Evolutionary conservation across 2,329 filamentous ascomycete species (phyloP), one percentile per base, ranked within the genome.

Genomic region (Phialophora macrospora): DNA sequence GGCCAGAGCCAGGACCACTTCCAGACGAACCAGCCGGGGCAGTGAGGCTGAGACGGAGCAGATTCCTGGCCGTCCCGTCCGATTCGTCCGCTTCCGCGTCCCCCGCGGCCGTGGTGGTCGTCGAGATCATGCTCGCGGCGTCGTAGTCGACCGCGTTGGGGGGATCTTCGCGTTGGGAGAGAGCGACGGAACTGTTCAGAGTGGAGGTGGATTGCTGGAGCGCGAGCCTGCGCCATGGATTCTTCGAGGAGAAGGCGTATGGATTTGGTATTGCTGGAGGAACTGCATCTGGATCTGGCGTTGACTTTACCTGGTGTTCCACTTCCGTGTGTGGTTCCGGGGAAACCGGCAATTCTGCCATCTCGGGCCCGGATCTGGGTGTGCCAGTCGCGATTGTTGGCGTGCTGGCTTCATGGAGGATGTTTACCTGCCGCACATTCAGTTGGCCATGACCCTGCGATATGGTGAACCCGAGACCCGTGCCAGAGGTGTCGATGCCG

Each of bases 181-280:
- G 6, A 3, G 14, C 38, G 6, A 44, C 17, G 2, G 38, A n/a
- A 5, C 48, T 26, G 20, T 52, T 52, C 11, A 24, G 26, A 20
- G 12, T 55, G 4, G 52, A 34, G 24, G 52, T 20, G 30, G 56
- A n/a, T 24, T 17, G 28, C 14, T 30, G 56, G 4, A 44, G 6
- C 4, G 46, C 41, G 28, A 49, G n/a, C n/a, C 30, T 55, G 24
- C 52, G 52, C 52, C 52, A 55, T 14, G 52, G 52, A 38, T 55
- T 55, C n/a, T 34, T 55, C 12, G 52, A 55, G n/a, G 52, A 34
- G n/a, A 30, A 34, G n/a, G 52, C 5, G 30, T 30, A 34, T 8
- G 14, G 30, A 20, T 20, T 55, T 52, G 52, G 52, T 4, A 28
- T 24, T 30, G 28, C 1, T 1, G 28, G 7, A 6, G 26, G n/a